phyloP scores from a whole-genome alignment of 2,329 filamentous ascomycete species.

The Aspergillus quadricinctus region DNA sequence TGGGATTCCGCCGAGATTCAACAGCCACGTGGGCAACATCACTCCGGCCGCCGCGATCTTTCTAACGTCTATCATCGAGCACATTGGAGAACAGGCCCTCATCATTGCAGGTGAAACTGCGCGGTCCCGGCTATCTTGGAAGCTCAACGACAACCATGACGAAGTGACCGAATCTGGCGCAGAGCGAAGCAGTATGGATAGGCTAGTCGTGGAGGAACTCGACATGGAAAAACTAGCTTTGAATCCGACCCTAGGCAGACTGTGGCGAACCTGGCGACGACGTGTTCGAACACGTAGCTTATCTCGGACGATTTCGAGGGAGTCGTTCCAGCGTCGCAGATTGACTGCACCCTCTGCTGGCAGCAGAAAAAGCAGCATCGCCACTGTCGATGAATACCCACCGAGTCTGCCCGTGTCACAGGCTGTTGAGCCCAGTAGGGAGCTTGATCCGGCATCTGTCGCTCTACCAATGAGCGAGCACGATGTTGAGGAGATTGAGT shows the following conservation, averaged over 20 bases:
- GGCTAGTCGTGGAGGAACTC: slow-evolving; percentile 77
- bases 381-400: slow-evolving; percentile 29
- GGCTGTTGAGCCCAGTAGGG: slow-evolving; percentile 13
- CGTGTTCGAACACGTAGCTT: slow-evolving; percentile 42
- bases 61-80: slow-evolving; percentile 89
- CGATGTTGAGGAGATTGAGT: slow-evolving; percentile 67
- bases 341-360: slow-evolving; percentile 18
- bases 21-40: slow-evolving; percentile 59
- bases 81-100: slow-evolving; percentile 85
- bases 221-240: slow-evolving; percentile 93
- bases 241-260: slow-evolving; percentile 77
- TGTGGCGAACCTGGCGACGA: slow-evolving; percentile 97
- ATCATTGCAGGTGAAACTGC: slow-evolving; percentile 84
- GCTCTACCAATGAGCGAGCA: slow-evolving; percentile 28
- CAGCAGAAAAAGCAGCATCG: slow-evolving; percentile 38
- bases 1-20: slow-evolving; percentile 54
- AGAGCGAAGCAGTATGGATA: slow-evolving; percentile 49
- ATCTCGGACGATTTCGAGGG: slow-evolving; percentile 39
- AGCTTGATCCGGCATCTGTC: slow-evolving; percentile 29
- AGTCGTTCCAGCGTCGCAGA: slow-evolving; percentile 35
- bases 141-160: slow-evolving; percentile 51
- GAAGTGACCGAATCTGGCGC: slow-evolving; percentile 47
- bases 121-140: slow-evolving; percentile 39
- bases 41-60: slow-evolving; percentile 94
- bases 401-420: slow-evolving; percentile 7